Evolutionary conservation across 345 rosid species (phyloP).

Genomic region (Populus deltoides): DNA sequence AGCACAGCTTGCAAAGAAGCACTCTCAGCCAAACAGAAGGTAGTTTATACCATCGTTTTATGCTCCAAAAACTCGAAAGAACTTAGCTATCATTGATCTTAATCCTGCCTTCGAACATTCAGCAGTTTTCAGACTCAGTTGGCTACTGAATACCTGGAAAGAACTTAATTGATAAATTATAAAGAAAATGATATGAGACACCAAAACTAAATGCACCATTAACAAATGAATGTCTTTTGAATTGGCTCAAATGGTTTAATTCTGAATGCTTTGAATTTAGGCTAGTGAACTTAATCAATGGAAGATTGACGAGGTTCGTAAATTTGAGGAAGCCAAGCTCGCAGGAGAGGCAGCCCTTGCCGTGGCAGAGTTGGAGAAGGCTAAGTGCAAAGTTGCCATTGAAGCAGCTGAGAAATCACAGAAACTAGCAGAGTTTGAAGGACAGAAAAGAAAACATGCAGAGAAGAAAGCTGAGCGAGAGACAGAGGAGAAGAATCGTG

Average conservation of each 20-base stretch:
- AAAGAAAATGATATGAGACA: neutral
- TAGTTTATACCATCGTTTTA: slow-evolving; percentile 15
- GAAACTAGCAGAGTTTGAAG: slow-evolving; percentile 67
- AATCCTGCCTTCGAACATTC: neutral
- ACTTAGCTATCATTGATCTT: neutral
- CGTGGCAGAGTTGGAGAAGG: slow-evolving; percentile 78
- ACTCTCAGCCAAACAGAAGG: slow-evolving; percentile 67
- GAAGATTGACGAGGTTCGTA: slow-evolving; percentile 68
- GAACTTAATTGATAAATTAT: neutral
- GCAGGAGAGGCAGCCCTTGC: slow-evolving; percentile 83
- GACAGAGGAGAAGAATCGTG: slow-evolving; percentile 68
- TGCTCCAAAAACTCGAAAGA: neutral
- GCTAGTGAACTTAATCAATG: slow-evolving; percentile 66
- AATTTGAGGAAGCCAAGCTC: slow-evolving; percentile 61
- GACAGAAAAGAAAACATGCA: slow-evolving; percentile 60
- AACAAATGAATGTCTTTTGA: neutral
- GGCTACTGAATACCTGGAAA: neutral
- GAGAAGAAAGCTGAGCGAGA: slow-evolving; percentile 68
- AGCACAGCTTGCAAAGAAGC: slow-evolving; percentile 92
- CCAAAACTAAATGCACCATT: neutral
- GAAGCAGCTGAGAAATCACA: slow-evolving; percentile 83
- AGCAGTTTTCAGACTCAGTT: neutral
- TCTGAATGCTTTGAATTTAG: slow-evolving; percentile 29
- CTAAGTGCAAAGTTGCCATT: slow-evolving; percentile 73
- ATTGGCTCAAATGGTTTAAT: neutral